These are phyloP conservation scores for Ostreobium quekettii DNA, from an alignment of 139 green algal genomes.

Conservation along the genomic window DNA sequence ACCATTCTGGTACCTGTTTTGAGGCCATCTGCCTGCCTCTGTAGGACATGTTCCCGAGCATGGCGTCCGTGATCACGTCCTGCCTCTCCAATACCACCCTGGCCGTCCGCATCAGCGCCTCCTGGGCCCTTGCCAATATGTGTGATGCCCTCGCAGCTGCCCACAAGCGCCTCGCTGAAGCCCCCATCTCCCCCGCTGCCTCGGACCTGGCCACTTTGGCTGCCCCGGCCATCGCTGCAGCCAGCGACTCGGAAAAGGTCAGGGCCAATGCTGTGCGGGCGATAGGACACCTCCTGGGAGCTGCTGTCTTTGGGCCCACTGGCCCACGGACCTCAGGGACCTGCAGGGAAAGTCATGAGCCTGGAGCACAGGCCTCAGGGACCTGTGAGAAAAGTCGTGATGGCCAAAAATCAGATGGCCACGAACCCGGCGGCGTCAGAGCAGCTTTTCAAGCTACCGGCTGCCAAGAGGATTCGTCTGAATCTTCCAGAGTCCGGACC, in stretches of 20 bases:
- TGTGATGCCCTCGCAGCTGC: conserved; percentile 25
- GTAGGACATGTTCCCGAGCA: too few relatives aligned
- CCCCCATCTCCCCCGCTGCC: too few relatives aligned
- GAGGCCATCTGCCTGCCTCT: too few relatives aligned
- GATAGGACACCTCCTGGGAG: conserved; percentile 36
- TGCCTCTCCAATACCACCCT: conserved; percentile 12
- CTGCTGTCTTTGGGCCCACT: background rate
- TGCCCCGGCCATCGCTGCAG: conserved; percentile 24
- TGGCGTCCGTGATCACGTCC: conserved; percentile 18
- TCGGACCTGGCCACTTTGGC: conserved; percentile 25
- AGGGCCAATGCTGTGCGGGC: conserved; percentile 43
- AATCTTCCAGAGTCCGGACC: too few relatives aligned
- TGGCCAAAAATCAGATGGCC: background rate
- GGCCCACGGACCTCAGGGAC: background rate
- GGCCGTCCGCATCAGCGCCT: conserved; percentile 39
- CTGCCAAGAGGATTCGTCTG: too few relatives aligned
- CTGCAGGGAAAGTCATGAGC: background rate
- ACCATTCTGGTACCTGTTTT: too few relatives aligned
- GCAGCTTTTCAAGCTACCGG: background rate
- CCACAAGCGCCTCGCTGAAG: background rate
- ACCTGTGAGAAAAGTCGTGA: background rate
- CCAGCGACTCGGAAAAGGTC: conserved; percentile 51
- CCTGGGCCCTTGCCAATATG: conserved; percentile 44
- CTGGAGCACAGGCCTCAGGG: background rate
- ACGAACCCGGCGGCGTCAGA: background rate